Base-by-base conservation (phyloP, 495 filamentous ascomycete genomes). In the Neurospora sp. region DNA sequence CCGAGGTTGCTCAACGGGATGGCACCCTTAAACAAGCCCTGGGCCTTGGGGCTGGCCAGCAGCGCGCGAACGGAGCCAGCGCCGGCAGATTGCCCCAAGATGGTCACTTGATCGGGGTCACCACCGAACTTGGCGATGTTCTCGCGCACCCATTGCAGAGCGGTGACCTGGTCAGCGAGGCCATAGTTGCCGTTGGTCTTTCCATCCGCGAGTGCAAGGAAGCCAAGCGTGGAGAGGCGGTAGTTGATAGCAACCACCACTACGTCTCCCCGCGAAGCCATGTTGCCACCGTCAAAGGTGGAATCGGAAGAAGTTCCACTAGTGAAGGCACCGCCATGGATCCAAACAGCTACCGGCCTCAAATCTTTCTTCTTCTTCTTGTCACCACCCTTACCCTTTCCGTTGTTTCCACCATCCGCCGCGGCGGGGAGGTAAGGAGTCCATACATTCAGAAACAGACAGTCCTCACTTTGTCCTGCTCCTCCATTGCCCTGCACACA, bases 181-280 rank as follows among this genome's bases (percentile, higher is more conserved):
- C 87, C 86, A 74, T 82, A 89, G 70, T 89, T 89, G 8, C 87
- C 87, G 69, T 85, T 88, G 12, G 81, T 87, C 44, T 76, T 82
- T 76, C 81, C 80, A 72, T 85, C 82, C 3, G 82, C 74, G 35
- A 84, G 76, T 0, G 83, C 83, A 10, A 85, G 76, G 72, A 91
- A 93, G 8, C 91, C 91, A 18, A 93, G 86, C 1, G 89, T 83
- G 5, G 82, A 83, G 11, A 92, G 78, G 7, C 91, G 87, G 75
- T 93, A 93, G 78, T 89, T 89, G 72, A 91, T 87, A 74, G 87
- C 85, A 20, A 92, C 86, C 16, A 89, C 76, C 22, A 92, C 85
- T 44, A 88, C 83, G 73, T 90, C 85, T 22, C 85, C 85, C 12
- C 88, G 83, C 59, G 90, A 79, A 74, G 76, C 79, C 22, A 84